These are phyloP conservation scores for Plasmodiophora brassicae DNA, from an alignment of 208 protist genomes.

Conservation along the genomic window DNA sequence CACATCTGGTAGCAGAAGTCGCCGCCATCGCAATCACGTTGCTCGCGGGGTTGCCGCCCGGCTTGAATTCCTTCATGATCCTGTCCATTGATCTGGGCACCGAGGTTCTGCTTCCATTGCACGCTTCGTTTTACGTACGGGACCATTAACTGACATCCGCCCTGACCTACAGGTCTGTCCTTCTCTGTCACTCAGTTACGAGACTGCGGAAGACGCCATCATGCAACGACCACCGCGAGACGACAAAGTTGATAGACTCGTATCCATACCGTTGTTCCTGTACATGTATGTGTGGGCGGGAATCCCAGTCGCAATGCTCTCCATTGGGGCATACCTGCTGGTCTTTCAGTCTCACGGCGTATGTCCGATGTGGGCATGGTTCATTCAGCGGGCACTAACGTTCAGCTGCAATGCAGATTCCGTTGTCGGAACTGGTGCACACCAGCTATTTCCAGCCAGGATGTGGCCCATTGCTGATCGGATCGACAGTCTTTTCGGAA, in stretches of 20 bases:
- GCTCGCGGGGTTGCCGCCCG: conserved; percentile 57
- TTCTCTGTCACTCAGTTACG: neutral
- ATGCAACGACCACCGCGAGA: conserved; percentile 53
- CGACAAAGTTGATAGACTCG: conserved; percentile 50
- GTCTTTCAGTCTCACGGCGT: neutral
- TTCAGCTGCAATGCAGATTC: neutral
- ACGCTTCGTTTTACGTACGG: conserved; percentile 49
- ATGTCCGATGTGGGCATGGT: neutral
- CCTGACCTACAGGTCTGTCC: neutral
- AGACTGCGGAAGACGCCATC: conserved; percentile 45
- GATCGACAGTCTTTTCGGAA: neutral
- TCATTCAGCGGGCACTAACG: no score
- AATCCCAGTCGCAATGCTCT: neutral
- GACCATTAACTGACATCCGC: neutral
- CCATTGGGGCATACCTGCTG: neutral
- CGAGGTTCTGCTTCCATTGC: conserved; percentile 43
- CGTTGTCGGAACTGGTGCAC: neutral
- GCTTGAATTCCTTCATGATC: conserved; percentile 67
- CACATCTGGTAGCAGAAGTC: conserved; percentile 65
- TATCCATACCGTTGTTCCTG: conserved; percentile 31
- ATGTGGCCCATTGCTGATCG: neutral
- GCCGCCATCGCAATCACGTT: conserved; percentile 63
- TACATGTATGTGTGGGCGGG: neutral
- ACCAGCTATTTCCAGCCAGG: neutral
- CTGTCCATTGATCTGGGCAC: conserved; percentile 66